These are phyloP conservation scores for Scedosporium dehoogii DNA, from an alignment of 2,329 filamentous ascomycete genomes.

Conservation along the genomic window DNA sequence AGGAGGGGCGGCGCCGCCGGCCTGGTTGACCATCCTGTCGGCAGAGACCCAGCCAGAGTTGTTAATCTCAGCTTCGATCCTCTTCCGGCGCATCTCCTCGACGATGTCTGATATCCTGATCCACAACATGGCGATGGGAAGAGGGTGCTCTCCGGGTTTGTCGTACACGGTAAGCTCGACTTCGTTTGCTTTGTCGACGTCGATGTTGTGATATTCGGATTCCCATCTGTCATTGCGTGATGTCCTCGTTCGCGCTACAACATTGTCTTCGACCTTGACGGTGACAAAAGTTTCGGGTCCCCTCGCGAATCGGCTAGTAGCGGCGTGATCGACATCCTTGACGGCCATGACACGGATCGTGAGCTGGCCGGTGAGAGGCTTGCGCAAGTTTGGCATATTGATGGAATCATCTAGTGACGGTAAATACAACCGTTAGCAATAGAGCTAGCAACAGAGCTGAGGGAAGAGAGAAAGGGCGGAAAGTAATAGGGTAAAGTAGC, in stretches of 20 bases:
- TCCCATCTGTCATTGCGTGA: conserved; percentile 86
- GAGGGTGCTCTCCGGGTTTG: conserved; percentile 79
- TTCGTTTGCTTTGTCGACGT: conserved; percentile 97
- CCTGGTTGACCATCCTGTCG: conserved; percentile 71
- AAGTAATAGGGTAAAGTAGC: background rate
- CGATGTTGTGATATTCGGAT: conserved; percentile 81
- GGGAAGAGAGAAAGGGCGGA: background rate
- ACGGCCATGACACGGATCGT: conserved; percentile 80
- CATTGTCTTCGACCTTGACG: conserved; percentile 90
- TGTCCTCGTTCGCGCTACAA: conserved; percentile 78
- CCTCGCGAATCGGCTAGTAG: conserved; percentile 72
- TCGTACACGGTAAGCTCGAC: conserved; percentile 97
- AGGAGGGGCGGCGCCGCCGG: conserved; percentile 31
- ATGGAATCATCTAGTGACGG: conserved; percentile 73
- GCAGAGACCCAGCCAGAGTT: conserved; percentile 95
- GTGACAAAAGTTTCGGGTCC: conserved; percentile 93
- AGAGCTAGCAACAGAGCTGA: background rate
- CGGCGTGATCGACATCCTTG: conserved; percentile 88
- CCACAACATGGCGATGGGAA: conserved; percentile 93
- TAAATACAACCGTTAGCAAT: background rate
- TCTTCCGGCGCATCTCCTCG: conserved; percentile 94
- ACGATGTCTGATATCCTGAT: conserved; percentile 93
- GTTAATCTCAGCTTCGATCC: conserved; percentile 91
- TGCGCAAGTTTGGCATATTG: conserved; percentile 87
- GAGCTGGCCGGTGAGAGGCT: conserved; percentile 87